Evolutionary conservation across 2,329 filamentous ascomycete species (phyloP), one percentile per base, ranked within the genome.

Genomic region (Aspergillus jensenii): DNA sequence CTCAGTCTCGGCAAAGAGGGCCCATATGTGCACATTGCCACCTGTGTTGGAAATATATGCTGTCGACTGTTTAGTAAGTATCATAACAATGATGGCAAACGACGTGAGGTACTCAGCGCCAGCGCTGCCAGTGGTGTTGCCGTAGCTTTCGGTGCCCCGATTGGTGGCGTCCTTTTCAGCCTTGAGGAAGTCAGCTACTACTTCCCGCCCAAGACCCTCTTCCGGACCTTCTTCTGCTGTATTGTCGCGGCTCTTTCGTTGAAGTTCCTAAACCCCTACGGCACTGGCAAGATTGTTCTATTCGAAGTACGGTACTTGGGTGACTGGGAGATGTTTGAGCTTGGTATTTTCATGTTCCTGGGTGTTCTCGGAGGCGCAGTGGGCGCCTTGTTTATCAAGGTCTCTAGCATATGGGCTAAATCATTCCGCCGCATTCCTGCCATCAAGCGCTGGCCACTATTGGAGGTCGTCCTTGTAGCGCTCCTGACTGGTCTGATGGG

Each of bases 181-280:
- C 76, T 98, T 31, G 95, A 99, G 75, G 95, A 98, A 81, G 93
- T 98, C 61, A 88, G 78, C 65, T 98, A 98, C 75, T 98, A 98
- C 75, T 98, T 98, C 73, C 93, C 95, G 0, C 91, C 93, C 6
- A 98, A 99, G 78, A 98, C 93, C 0, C 83, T 99, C 8, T 99
- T 99, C 79, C 83, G 95, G 53, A 98, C 95, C 0, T 99, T 99
- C 75, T 98, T 98, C 76, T 98, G 93, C 79, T 98, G 93, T 75
- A 98, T 98, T 67, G 88, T 80, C 33, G 93, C 95, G 1, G 92
- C 95, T 0, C 77, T 99, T 35, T 93, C 93, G 1, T 81, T 99
- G 65, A 97, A 97, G 69, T 97, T 97, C 65, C 80, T 98, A 39
- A 96, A 99, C 67, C 95, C 95, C 0, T 99, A 98, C 67, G 93